Base-by-base conservation (phyloP, 75 land plant genomes). In the Cunninghamia lanceolata region DNA sequence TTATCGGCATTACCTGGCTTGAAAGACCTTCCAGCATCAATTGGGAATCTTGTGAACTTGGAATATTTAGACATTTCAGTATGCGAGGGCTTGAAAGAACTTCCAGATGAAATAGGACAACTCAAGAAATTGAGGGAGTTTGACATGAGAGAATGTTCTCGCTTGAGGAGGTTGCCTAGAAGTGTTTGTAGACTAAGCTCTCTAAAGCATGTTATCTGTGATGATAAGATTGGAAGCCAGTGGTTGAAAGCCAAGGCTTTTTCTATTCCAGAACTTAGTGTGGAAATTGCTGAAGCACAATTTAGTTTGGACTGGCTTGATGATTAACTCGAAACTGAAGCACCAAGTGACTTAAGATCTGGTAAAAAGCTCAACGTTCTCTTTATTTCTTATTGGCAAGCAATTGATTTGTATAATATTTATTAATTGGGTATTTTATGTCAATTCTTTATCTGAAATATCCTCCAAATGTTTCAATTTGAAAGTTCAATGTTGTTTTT, bases 121-220 rank as follows among this genome's bases (percentile, higher is more conserved):
- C 63, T 91, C 47, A 47, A 13, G 15, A 88, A 85, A 1, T 77
- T 94, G 83, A 89, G 88, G 84, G 91, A 91, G 89, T 90, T 94
- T 13, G 92, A 94, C 89, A 94, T 94, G 95, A 88, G 92, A 75
- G 91, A 92, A 77, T 94, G 95, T 45, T 66, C 82, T n/a, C 89
- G 47, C 34, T 70, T 94, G 25, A 87, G 81, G 87, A 59, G 32
- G 50, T 85, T 94, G 32, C 95, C 95, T 1, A 19, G 52, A 1
- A 90, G 92, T 1, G 87, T 46, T 1, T 38, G 43, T 1, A 74
- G 54, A 1, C 34, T 94, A 84, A 81, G 43, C 38, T 83, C 89
- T 28, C 50, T 94, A 15, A 82, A 88, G 10, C 91, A 82, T 82
- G 95, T 92, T 3, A 46, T 92, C 16, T 94, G 95, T 32, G 93